Evolutionary conservation across 73 alveolate genomes (phyloP), one percentile per base, ranked within the genome.

Genomic region (Stentor roeselii): DNA sequence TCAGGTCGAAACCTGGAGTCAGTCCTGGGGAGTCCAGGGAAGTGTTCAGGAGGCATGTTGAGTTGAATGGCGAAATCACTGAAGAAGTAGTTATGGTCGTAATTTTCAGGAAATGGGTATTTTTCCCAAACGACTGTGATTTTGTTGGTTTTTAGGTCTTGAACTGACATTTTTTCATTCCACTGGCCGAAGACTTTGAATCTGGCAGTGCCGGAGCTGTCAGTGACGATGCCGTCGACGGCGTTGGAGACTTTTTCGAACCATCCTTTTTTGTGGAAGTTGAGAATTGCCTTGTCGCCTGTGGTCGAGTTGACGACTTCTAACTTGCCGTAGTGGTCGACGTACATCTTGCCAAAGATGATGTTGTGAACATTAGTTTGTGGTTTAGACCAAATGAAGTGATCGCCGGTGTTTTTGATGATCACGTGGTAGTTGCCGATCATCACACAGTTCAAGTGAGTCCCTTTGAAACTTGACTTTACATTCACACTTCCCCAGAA

Each of bases 401-500:
- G 74, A 21, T 58, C 74, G n/a, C 74, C 74, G n/a, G n/a, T 15
- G 14, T 58, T 58, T 58, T 58, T 58, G 14, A 58, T 14, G 74
- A 58, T 15, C n/a, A 58, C 74, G 14, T 21, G 14, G 14, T 21
- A 15, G n/a, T 58, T 21, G 74, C 74, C 74, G 14, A 15, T 58
- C 14, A 21, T 14, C 14, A 58, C n/a, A 58, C 14, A 15, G 14
- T 58, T 15, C 74, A 58, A 58, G n/a, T 21, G 14, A 14, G n/a
- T 58, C n/a, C 27, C 74, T 15, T 58, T 58, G 14, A 58, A 21
- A 15, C n/a, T 58, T 15, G 74, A 15, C 74, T 15, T 14, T 58
- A 58, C n/a, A 14, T 58, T 15, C n/a, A 58, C 27, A 58, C n/a
- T 58, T 58, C 74, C 74, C 27, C n/a, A 50, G 59, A 89, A 75